Conservation (phyloP, 2,329 filamentous ascomycete species). For the Trichoderma harzianum region DNA sequence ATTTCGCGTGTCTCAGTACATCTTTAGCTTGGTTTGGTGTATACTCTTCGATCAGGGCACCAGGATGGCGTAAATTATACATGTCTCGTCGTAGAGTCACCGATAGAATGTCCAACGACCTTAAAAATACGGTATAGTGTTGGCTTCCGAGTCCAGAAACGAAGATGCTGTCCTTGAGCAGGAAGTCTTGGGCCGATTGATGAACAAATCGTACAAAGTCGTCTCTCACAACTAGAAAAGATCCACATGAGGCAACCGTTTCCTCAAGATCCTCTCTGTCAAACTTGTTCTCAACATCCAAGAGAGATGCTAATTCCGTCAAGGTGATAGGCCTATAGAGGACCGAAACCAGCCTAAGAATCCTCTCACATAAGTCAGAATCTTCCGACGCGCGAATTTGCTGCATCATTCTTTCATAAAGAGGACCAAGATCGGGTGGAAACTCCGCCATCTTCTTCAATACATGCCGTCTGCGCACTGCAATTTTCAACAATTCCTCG, state of each 20-base stretch:
- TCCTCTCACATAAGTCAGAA: constrained; percentile 28
- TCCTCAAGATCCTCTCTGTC: constrained; percentile 12
- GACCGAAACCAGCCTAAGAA: constrained; percentile 32
- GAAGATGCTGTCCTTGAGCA: constrained; percentile 25
- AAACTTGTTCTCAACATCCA: neutral
- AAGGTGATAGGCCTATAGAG: constrained; percentile 37
- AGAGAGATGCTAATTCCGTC: constrained; percentile 24
- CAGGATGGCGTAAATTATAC: constrained; percentile 26
- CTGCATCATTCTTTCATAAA: constrained; percentile 40
- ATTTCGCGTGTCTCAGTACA: constrained; percentile 15
- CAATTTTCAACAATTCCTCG: constrained; percentile 18
- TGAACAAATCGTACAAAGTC: constrained; percentile 38
- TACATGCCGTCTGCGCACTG: constrained; percentile 19
- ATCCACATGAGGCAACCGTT: constrained; percentile 31
- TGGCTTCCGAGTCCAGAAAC: constrained; percentile 21
- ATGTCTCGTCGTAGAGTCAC: constrained; percentile 19
- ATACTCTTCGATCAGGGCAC: neutral
- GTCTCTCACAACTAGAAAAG: constrained; percentile 37
- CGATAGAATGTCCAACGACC: constrained; percentile 16
- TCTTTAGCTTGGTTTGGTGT: constrained; percentile 2
- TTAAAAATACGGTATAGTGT: neutral
- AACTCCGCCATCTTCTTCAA: constrained; percentile 26
- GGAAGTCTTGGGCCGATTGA: constrained; percentile 44
- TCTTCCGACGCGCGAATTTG: constrained; percentile 31
- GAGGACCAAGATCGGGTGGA: constrained; percentile 32